Base-by-base conservation (phyloP, 306 rosid genomes). In the Benincasa hispida region DNA sequence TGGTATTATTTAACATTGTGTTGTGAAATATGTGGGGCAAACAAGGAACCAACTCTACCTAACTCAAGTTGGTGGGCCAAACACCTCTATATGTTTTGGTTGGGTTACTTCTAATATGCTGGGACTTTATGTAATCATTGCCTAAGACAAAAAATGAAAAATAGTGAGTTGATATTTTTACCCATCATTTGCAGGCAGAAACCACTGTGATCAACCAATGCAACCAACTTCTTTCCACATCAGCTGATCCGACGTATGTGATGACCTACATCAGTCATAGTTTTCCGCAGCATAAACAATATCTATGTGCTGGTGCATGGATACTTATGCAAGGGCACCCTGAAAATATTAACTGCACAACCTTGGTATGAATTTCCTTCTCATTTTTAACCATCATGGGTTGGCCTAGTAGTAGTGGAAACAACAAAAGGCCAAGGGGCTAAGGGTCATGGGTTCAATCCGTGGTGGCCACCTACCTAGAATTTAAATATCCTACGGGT, bases 251-350 rank as follows among this genome's bases (percentile, higher is more conserved):
- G 75, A 78, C 83, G 56, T 94, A 94, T 83, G 91, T 90, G 63
- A 77, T 79, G 89, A 94, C 99, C 79, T 94, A 94, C 79, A 42
- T 92, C 69, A 85, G 81, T 85, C 92, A 86, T 74, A 94, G 97
- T 85, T 90, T 90, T 85, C 87, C 86, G 48, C 85, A 76, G 82
- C 99, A 94, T 78, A 88, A 97, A 67, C 87, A 86, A 76, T 89
- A 89, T 87, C 79, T 94, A 76, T 94, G 99, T 88, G 96, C 99
- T 79, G 99, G 97, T 82, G 97, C 97, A 24, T 94, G 96, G 97
- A 89, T 87, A 79, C 86, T 94, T 74, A 92, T 92, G 99, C 93
- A 92, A 77, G 96, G 99, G 56, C 96, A 86, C 83, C 89, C 90
- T 41, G 97, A 94, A 83, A 92, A 82, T 74, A 92, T 94, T 68